Conservation (phyloP, 768 basidiomycete genomes). For the Mycena sanguinolenta region DNA sequence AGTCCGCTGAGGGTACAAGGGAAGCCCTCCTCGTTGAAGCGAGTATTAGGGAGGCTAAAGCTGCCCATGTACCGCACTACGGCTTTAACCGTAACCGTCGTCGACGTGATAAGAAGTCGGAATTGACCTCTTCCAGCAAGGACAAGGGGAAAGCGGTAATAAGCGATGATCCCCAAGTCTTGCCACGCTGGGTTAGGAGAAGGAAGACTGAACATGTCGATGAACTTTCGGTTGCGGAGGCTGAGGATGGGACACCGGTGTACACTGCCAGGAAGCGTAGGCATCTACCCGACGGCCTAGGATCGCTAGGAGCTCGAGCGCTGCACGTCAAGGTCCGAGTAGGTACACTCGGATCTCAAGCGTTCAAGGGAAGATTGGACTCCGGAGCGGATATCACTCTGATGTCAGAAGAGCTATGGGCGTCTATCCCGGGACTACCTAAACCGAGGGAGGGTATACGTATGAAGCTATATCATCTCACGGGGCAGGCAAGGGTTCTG, state of each 20-base stretch:
- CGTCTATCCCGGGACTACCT: too few relatives aligned
- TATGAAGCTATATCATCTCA: too few relatives aligned
- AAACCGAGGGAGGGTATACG: too few relatives aligned
- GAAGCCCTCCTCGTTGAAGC: slow-evolving; percentile 1
- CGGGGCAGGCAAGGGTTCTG: too few relatives aligned
- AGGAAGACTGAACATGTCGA: background rate
- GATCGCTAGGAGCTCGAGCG: background rate
- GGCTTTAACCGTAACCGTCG: background rate
- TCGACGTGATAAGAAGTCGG: background rate
- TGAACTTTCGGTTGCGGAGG: slow-evolving; percentile 5
- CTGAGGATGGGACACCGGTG: background rate
- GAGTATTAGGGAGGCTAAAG: background rate
- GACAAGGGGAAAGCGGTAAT: slow-evolving; percentile 13
- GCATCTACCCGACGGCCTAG: slow-evolving; percentile 1
- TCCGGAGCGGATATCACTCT: background rate
- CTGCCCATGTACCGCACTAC: background rate
- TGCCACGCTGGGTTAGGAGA: background rate
- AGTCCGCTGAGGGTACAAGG: background rate
- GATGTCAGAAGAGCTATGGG: too few relatives aligned
- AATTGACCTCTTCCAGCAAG: background rate
- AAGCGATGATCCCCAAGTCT: background rate
- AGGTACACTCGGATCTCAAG: background rate
- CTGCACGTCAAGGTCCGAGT: background rate
- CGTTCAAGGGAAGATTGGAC: background rate
- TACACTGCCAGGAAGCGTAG: slow-evolving; percentile 37